phyloP scores from a whole-genome alignment of 2,329 filamentous ascomycete genomes.

The Aspergillus vadensis region DNA sequence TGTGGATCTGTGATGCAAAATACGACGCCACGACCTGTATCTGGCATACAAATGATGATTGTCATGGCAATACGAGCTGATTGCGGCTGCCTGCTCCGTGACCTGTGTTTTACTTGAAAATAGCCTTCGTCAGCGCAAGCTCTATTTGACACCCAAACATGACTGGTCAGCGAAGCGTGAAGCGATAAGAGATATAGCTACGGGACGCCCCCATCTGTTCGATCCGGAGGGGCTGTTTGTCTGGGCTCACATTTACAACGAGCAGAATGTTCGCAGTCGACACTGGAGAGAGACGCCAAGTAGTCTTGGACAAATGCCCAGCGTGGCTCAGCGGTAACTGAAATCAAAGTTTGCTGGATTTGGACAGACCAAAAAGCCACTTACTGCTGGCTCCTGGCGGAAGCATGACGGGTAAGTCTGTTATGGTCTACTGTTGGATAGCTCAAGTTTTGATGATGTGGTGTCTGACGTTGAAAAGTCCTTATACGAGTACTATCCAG shows the following conservation, averaged over 20 bases:
- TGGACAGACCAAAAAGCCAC: neutral
- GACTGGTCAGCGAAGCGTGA: neutral
- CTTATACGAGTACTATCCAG: neutral
- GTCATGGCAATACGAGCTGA: neutral
- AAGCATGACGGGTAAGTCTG: neutral
- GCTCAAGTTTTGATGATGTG: no score
- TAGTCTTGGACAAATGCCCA: slow-evolving; percentile 10
- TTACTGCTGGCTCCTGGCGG: neutral
- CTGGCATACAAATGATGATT: neutral
- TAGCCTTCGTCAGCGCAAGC: neutral
- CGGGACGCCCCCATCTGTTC: neutral
- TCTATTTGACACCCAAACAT: neutral
- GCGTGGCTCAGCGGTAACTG: slow-evolving; percentile 14
- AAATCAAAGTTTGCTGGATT: neutral
- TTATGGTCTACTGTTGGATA: neutral
- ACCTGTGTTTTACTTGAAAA: neutral
- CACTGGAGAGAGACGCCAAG: slow-evolving; percentile 17
- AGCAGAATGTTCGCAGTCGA: neutral
- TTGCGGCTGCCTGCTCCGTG: neutral
- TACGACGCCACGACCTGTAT: neutral
- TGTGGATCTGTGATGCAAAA: neutral
- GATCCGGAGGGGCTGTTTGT: neutral
- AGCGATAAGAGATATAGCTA: neutral
- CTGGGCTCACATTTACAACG: neutral
- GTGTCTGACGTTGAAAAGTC: no score